Base-by-base conservation (phyloP, 2,329 filamentous ascomycete genomes). In the Trichoderma lentiforme region DNA sequence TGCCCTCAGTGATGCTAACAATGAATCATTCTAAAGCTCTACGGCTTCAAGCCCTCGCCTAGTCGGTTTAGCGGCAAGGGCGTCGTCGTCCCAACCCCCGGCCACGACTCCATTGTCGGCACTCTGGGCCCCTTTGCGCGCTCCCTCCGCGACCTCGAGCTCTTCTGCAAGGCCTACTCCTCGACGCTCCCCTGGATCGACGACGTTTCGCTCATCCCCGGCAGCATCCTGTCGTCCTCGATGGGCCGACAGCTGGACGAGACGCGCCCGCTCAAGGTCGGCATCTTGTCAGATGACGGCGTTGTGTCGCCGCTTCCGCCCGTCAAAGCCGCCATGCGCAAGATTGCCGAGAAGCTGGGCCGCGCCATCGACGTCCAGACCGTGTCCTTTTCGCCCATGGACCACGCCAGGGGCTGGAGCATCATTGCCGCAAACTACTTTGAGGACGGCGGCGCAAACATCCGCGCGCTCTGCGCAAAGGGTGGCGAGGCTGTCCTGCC, bases 371-470 rank as follows among this genome's bases (percentile, higher is more conserved):
- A 96, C 1, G 91, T 97, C 80, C 93, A 97, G 82, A 96, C 96
- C 0, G 95, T 98, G 21, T 28, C 66, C 0, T 70, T 70, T 21
- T 60, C 39, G 28, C 66, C 66, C 39, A 51, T 70, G 56, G 66
- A 61, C 15, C 66, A 70, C 77, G 89, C 85, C 6, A 95, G 95
- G 0, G 96, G 96, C 0, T 96, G 96, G 0, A 95, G 98, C 80
- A 91, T 99, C 24, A 91, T 99, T 73, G 98, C 99, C 95, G 84
- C 99, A 73, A 96, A 99, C 81, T 99, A 99, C 81, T 99, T 98
- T 79, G 90, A 90, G 0, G 90, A 92, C 1, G 91, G 93, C 1
- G 93, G 91, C 1, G 91, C 98, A 73, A 91, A 90, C 79, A 82
- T 87, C 9, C 93, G 94, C 0, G 93, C 95, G 14, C 87, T 83